Conservation (phyloP, 805 yeast genomes). For the Wickerhamiella domercqiae region DNA sequence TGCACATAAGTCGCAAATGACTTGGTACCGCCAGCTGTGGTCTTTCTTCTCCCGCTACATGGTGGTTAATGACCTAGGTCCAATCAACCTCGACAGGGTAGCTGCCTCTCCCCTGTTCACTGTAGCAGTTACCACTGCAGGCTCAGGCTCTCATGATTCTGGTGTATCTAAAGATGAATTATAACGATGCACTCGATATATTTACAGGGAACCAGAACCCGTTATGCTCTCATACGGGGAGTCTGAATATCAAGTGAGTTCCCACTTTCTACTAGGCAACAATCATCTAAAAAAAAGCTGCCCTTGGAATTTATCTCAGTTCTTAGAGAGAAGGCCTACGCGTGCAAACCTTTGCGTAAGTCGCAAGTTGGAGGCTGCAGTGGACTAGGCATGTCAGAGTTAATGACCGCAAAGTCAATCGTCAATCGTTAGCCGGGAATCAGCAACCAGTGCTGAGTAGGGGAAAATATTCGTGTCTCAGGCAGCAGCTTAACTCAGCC, state of each 20-base stretch:
- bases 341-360: too few relatives aligned
- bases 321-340: too few relatives aligned
- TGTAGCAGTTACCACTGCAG: not conserved
- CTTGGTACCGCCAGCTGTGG: conserved; percentile 92
- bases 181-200: not conserved
- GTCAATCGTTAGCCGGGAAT: too few relatives aligned
- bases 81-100: conserved; percentile 8
- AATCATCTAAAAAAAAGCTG: too few relatives aligned
- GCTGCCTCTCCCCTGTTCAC: not conserved
- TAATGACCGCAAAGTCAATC: too few relatives aligned
- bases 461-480: too few relatives aligned
- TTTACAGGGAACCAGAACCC: not conserved
- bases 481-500: too few relatives aligned
- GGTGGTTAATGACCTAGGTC: conserved; percentile 44
- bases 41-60: conserved; percentile 59
- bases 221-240: not conserved
- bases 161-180: not conserved
- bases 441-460: too few relatives aligned
- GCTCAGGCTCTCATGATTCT: not conserved
- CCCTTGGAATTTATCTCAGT: too few relatives aligned
- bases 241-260: not conserved
- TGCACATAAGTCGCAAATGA: conserved; percentile 82
- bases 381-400: too few relatives aligned
- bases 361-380: too few relatives aligned
- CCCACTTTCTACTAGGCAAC: not conserved